Conservation (phyloP, 805 yeast genomes). For the Suhomyces sp. region DNA sequence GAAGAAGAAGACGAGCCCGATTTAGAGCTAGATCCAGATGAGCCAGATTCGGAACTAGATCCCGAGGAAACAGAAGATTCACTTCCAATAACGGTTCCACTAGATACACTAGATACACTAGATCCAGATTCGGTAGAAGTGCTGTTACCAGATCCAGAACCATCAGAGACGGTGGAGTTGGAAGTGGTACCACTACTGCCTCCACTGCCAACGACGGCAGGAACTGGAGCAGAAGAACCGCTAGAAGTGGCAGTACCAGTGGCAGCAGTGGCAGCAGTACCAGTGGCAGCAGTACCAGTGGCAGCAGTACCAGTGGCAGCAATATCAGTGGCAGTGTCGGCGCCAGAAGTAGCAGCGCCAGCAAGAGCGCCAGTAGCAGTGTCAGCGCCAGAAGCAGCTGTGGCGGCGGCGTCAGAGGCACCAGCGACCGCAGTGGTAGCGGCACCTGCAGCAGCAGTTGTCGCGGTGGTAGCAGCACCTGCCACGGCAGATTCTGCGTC, state of each 20-base stretch:
- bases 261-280: conserved; percentile 3
- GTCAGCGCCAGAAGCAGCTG: conserved; percentile 19
- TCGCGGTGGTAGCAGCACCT: not conserved
- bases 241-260: conserved; percentile 1
- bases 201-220: not conserved
- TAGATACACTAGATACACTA: conserved; percentile 10
- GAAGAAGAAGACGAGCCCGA: conserved; percentile 9
- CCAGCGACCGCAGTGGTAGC: not conserved
- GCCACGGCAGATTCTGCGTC: not conserved
- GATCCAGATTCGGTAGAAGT: conserved; percentile 6
- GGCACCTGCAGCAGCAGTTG: not conserved
- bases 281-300: conserved; percentile 5
- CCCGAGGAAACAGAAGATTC: conserved; percentile 7
- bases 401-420: not conserved
- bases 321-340: conserved; percentile 7
- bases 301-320: conserved; percentile 2
- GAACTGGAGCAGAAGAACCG: not conserved
- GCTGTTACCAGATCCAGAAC: conserved; percentile 8
- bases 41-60: not conserved
- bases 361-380: conserved; percentile 8
- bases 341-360: conserved; percentile 15
- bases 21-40: not conserved
- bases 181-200: not conserved
- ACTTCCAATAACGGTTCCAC: not conserved
- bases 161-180: not conserved